Percentiles rank a stretch among this genome's conserved stretches.
phyloP scores from a whole-genome alignment of 768 basidiomycete genomes.

The Mycena rebaudengoi region DNA sequence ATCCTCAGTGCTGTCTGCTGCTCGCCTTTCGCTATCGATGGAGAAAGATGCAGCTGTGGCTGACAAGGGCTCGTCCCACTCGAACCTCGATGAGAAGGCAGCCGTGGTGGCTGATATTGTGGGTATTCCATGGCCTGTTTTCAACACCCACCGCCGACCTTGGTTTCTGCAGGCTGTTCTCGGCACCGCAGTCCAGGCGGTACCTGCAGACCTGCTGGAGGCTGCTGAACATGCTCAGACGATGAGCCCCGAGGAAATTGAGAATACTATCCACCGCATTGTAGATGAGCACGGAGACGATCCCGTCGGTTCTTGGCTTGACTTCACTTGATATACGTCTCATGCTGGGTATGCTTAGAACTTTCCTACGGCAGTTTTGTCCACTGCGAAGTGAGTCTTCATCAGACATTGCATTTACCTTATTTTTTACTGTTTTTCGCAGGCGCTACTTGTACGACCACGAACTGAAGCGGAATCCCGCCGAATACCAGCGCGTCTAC shows the following conservation, averaged over 20 bases:
- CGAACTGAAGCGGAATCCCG: constrained; percentile 18
- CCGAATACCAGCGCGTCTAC: constrained; percentile 25
- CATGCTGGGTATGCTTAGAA: neutral
- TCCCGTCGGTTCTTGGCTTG: neutral
- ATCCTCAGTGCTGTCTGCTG: no score
- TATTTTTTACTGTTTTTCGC: neutral
- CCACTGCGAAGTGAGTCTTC: constrained; percentile 6
- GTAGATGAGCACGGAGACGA: constrained; percentile 23
- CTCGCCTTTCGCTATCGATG: no score
- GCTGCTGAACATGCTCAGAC: constrained; percentile 14
- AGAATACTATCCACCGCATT: constrained; percentile 23
- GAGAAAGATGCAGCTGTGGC: no score
- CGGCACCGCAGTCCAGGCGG: constrained; percentile 2
- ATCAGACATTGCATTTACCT: neutral
- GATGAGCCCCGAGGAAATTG: constrained; percentile 21
- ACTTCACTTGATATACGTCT: neutral
- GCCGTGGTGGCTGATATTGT: no score
- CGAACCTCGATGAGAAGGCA: no score
- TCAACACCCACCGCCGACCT: no score
- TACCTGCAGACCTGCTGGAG: constrained; percentile 13
- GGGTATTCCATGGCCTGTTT: no score
- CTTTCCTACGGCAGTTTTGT: constrained; percentile 10
- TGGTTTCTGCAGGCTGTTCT: constrained; percentile 8
- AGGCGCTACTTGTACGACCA: constrained; percentile 25
- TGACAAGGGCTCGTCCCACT: no score